phyloP scores from a whole-genome alignment of 768 basidiomycete species.

The Pleurotus tuber-regium region DNA sequence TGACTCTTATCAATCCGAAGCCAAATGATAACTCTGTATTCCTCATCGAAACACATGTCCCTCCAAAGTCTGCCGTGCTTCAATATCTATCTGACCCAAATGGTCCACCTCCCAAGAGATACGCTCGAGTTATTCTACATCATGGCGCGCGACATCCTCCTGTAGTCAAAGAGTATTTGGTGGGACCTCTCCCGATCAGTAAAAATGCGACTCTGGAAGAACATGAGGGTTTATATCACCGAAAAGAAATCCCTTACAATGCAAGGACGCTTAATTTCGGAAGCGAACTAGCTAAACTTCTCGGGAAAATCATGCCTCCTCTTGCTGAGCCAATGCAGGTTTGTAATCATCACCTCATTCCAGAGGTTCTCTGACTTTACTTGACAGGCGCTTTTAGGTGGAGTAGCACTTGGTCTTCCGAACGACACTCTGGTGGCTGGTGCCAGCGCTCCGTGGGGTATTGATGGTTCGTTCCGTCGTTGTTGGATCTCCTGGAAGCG shows the following conservation, averaged over 20 bases:
- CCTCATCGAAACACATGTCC: slow-evolving; percentile 47
- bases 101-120: slow-evolving; percentile 29
- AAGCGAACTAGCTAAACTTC: slow-evolving; percentile 28
- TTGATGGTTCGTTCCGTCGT: slow-evolving; percentile 58
- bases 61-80: slow-evolving; percentile 45
- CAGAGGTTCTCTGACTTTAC: background rate
- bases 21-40: slow-evolving; percentile 50
- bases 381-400: slow-evolving; percentile 48
- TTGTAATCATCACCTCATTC: slow-evolving; percentile 9
- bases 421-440: slow-evolving; percentile 51
- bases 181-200: slow-evolving; percentile 55
- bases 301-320: slow-evolving; percentile 28
- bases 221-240: slow-evolving; percentile 51
- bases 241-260: slow-evolving; percentile 51
- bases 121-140: slow-evolving; percentile 50
- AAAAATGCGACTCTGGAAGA: slow-evolving; percentile 35
- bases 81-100: slow-evolving; percentile 39
- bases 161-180: slow-evolving; percentile 50
- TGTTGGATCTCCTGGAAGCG: slow-evolving; percentile 50
- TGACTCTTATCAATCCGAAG: slow-evolving; percentile 31
- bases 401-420: slow-evolving; percentile 35
- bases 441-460: slow-evolving; percentile 50
- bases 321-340: slow-evolving; percentile 42
- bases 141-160: slow-evolving; percentile 42
- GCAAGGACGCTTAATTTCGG: slow-evolving; percentile 37